A percentile compares a stretch with the other conserved stretches of the same genome.
Conservation (phyloP, 371 early-diverging fungal genomes). For the Syncephalastrum sp. region DNA sequence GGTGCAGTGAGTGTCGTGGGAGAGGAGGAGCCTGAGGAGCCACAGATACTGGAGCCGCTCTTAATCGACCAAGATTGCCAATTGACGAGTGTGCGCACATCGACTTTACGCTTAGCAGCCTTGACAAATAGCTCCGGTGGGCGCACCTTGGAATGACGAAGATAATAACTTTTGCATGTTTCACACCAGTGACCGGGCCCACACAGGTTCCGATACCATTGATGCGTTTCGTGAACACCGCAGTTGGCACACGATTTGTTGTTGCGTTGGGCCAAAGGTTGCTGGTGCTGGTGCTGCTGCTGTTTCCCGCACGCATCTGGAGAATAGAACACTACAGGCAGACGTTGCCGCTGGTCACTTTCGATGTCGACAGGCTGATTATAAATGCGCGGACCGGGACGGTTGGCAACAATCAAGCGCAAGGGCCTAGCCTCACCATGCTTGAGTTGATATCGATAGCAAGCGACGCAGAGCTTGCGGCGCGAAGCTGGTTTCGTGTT, state of each 20-base stretch:
- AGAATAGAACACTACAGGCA: too few relatives aligned
- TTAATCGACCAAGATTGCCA: conserved; percentile 11
- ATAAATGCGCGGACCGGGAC: conserved; percentile 19
- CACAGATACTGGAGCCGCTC: too few relatives aligned
- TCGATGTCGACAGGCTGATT: neutral
- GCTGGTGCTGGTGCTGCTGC: neutral
- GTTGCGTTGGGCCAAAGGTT: conserved; percentile 1
- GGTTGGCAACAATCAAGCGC: conserved; percentile 35
- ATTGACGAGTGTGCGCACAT: conserved; percentile 34
- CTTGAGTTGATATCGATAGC: conserved; percentile 46
- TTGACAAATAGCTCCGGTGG: conserved; percentile 40
- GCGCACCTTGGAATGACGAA: conserved; percentile 38
- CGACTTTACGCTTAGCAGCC: conserved; percentile 45
- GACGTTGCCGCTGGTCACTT: neutral
- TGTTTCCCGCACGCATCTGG: neutral
- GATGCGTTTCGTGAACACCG: conserved; percentile 42
- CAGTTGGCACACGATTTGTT: conserved; percentile 42
- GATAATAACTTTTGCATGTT: conserved; percentile 45
- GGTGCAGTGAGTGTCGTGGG: neutral
- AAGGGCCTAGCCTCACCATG: conserved; percentile 34
- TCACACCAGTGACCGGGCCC: conserved; percentile 50
- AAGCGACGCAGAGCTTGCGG: conserved; percentile 42
- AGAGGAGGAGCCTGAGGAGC: too few relatives aligned
- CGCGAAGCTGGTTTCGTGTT: conserved; percentile 41
- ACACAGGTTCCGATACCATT: conserved; percentile 46